phyloP scores from a whole-genome alignment of 306 rosid genomes.

The Quercus parvula region DNA sequence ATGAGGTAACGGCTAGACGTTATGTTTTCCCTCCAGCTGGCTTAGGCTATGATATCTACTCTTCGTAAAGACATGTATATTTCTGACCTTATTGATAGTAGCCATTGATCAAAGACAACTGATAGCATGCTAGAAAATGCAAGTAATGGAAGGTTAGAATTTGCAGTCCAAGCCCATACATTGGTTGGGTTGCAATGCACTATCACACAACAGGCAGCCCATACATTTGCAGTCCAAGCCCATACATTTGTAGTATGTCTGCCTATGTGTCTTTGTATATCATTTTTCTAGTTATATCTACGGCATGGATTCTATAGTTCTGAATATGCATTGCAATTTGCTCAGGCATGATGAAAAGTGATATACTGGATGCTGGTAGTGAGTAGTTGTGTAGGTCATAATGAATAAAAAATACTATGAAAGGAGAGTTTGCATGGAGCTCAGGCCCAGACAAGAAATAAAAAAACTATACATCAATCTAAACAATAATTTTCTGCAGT shows the following conservation, averaged over 20 bases:
- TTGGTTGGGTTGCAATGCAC: neutral
- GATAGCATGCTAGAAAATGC: too few species aligned
- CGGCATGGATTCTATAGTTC: neutral
- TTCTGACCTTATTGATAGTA: too few species aligned
- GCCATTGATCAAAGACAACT: too few species aligned
- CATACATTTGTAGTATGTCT: neutral
- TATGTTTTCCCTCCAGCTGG: too few species aligned
- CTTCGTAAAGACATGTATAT: too few species aligned
- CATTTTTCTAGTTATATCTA: neutral
- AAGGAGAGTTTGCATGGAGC: too few species aligned
- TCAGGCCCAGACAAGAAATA: too few species aligned
- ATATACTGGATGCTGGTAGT: neutral
- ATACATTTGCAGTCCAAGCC: neutral
- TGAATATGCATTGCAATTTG: neutral
- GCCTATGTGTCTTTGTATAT: neutral
- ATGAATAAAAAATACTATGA: neutral
- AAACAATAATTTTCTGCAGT: too few species aligned
- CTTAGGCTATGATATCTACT: too few species aligned
- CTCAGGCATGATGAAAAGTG: neutral
- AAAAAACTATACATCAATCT: too few species aligned
- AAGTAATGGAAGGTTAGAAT: too few species aligned
- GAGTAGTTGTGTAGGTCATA: neutral
- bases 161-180: neutral
- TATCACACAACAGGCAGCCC: neutral
- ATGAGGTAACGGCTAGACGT: too few species aligned